Evolutionary conservation across 306 rosid genomes (phyloP).

Genomic region (Lathyrus tuberosus): DNA sequence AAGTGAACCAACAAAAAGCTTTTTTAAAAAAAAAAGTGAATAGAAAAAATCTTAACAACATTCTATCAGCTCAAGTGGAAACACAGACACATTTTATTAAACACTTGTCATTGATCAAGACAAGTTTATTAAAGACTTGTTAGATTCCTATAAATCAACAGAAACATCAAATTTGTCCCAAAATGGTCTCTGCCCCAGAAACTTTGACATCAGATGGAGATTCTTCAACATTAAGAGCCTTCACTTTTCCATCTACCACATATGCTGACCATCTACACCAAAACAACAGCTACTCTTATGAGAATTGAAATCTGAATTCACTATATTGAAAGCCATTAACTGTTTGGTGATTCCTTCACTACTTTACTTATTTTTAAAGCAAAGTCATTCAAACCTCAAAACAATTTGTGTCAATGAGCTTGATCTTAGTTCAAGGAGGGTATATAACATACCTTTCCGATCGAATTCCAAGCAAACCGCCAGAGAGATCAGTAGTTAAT

Average conservation of each 20-base stretch:
- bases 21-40: no score
- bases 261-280: slow-evolving; percentile 91
- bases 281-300: slow-evolving; percentile 20
- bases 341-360: background rate
- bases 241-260: slow-evolving; percentile 82
- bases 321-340: slow-evolving; percentile 1
- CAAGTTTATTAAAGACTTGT: background rate
- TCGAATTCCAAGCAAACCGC: slow-evolving; percentile 88
- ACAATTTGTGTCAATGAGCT: background rate
- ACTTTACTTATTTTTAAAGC: background rate
- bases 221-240: slow-evolving; percentile 82
- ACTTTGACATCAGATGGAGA: slow-evolving; percentile 95
- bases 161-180: slow-evolving; percentile 70
- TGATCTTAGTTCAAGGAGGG: slow-evolving; percentile 21
- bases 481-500: slow-evolving; percentile 79
- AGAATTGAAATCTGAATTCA: slow-evolving; percentile 21
- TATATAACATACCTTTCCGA: slow-evolving; percentile 63
- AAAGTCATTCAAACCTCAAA: slow-evolving; percentile 28
- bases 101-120: slow-evolving; percentile 8
- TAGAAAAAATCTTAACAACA: slow-evolving; percentile 4
- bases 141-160: slow-evolving; percentile 20
- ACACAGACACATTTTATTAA: slow-evolving; percentile 33
- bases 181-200: slow-evolving; percentile 81
- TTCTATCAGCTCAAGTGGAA: slow-evolving; percentile 11
- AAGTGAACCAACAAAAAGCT: slow-evolving; percentile 13